Base-by-base conservation (phyloP, 2,329 filamentous ascomycete genomes). In the Geosmithia morbida region DNA sequence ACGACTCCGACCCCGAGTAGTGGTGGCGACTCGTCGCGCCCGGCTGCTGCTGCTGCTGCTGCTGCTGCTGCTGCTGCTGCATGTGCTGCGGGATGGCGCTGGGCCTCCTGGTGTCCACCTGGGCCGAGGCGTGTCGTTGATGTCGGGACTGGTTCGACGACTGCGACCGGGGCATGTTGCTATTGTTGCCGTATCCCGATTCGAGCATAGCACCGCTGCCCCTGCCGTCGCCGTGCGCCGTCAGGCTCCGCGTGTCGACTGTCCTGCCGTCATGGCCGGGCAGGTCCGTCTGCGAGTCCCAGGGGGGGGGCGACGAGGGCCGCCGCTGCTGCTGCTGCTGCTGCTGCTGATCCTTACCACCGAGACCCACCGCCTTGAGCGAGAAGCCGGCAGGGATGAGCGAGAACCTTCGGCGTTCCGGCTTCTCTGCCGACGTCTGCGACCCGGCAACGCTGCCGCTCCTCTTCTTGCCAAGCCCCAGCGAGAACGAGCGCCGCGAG, bases 401-500 rank as follows among this genome's bases (percentile, higher is more conserved):
- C 13, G 84, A 88, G 61, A 88, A 87, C 40, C 85, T 75, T 48
- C 80, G 73, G 50, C 79, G 72, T 30, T 69, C 66, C 44, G 68
- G 71, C 63, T 73, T 79, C 64, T 83, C 72, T 49, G 69, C 59
- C 55, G 79, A 70, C 43, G 59, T 65, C 55, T 78, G 75, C 4
- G 75, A 79, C 13, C 74, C 76, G 30, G 57, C 56, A 46, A 83
- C 75, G 57, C 80, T 81, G 51, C 83, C 82, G 56, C 80, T 85
- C 51, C 73, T 71, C 68, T 85, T 87, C 68, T 81, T 84, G 41
- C 76, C 77, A 17, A 85, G 70, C 2, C 77, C 79, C 44, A 85
- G 67, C 1, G 82, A 82, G 58, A 85, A 83, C 0, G 84, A 87
- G 43, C 82, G 77, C 20, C 84, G 76, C 30, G 78, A 79, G 17